Evolutionary conservation across 2,329 filamentous ascomycete species (phyloP).

Genomic region (Penicillium nordicum): DNA sequence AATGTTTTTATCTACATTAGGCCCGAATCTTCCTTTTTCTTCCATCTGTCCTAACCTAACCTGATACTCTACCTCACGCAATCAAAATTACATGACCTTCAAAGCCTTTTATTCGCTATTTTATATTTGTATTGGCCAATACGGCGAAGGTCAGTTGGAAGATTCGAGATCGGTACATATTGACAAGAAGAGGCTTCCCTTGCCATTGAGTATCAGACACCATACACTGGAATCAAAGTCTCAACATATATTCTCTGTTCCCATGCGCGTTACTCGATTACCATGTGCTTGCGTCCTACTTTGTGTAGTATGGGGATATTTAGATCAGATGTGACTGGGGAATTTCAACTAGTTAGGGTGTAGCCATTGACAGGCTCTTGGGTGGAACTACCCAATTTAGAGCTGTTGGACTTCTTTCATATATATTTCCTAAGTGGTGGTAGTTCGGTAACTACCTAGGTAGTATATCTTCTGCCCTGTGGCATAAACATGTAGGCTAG

Average conservation of each 20-base stretch:
- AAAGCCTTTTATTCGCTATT: conserved; percentile 8
- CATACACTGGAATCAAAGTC: background rate
- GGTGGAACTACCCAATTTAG: background rate
- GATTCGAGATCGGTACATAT: background rate
- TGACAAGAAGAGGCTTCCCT: background rate
- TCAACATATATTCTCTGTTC: background rate
- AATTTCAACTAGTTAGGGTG: background rate
- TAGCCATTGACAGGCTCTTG: background rate
- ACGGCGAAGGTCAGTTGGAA: background rate
- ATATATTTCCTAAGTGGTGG: background rate
- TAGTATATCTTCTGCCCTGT: background rate
- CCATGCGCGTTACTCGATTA: background rate
- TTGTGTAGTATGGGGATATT: background rate
- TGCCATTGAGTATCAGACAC: background rate
- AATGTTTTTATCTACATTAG: conserved; percentile 30
- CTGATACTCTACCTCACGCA: conserved; percentile 36
- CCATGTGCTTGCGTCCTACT: background rate
- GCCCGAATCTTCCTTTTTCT: conserved; percentile 27
- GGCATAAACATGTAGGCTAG: background rate
- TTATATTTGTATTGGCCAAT: background rate
- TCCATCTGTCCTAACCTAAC: conserved; percentile 33
- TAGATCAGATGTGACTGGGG: background rate
- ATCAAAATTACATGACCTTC: conserved; percentile 36
- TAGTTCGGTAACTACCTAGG: no score
- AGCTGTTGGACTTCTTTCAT: no score